Evolutionary conservation across 2,329 filamentous ascomycete genomes (phyloP).

Genomic region (Grosmannia serpens): DNA sequence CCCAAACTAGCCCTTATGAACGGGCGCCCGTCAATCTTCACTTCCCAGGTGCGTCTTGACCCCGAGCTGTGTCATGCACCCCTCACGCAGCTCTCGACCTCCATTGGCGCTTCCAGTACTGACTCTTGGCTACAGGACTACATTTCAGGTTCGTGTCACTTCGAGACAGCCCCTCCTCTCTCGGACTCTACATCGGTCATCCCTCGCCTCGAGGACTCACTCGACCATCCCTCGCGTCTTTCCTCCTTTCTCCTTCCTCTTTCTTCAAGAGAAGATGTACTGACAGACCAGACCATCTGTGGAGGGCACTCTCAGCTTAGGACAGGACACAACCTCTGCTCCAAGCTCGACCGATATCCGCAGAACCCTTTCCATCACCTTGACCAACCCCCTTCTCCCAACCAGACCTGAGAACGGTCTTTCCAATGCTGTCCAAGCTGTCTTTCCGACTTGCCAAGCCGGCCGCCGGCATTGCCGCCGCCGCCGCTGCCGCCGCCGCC

Average conservation of each 20-base stretch:
- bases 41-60: conserved; percentile 57
- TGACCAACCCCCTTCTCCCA: background rate
- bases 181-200: background rate
- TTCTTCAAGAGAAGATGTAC: background rate
- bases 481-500: conserved; percentile 22
- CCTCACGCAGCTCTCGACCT: background rate
- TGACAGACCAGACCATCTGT: conserved; percentile 35
- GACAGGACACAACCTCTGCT: conserved; percentile 7
- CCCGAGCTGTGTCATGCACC: conserved; percentile 15
- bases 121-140: background rate
- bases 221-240: background rate
- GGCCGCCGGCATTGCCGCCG: conserved; percentile 1
- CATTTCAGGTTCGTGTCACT: background rate
- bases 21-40: conserved; percentile 75
- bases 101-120: conserved; percentile 13
- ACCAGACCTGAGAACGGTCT: background rate
- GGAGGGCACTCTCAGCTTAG: conserved; percentile 39
- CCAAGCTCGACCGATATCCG: background rate
- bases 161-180: too few species aligned
- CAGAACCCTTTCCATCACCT: conserved; percentile 1
- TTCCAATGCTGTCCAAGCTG: conserved; percentile 49
- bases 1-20: conserved; percentile 63
- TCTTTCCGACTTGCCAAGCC: conserved; percentile 41
- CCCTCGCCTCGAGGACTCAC: too few species aligned
- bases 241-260: background rate